Conservation (phyloP, 768 basidiomycete genomes). For the Leccinum pellstonianum region DNA sequence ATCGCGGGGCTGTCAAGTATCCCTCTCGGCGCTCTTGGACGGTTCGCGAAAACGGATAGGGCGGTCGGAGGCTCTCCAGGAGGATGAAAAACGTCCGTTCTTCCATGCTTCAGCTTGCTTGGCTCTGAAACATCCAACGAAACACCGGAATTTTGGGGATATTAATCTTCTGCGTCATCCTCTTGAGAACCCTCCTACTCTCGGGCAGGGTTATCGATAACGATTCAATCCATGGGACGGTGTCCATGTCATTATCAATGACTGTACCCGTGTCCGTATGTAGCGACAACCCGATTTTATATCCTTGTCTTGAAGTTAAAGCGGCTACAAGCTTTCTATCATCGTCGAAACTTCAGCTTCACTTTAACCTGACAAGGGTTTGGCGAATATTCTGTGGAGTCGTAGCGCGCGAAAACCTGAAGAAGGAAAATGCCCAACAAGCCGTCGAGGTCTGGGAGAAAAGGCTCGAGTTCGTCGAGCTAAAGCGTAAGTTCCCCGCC, state of each 20-base stretch:
- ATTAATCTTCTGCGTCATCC: background rate
- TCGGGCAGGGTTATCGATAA: background rate
- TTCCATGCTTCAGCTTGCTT: background rate
- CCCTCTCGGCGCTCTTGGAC: background rate
- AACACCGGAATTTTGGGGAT: background rate
- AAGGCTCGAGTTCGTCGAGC: conserved; percentile 68
- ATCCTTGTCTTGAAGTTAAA: background rate
- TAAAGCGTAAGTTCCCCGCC: conserved; percentile 72
- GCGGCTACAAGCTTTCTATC: background rate
- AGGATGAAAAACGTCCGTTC: background rate
- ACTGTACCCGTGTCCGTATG: background rate
- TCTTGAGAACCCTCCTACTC: background rate
- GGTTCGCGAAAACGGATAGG: background rate
- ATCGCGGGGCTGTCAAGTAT: background rate
- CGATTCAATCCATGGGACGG: background rate
- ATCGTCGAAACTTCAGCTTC: background rate
- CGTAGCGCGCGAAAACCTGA: conserved; percentile 69
- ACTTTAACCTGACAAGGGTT: background rate
- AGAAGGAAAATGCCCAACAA: conserved; percentile 59
- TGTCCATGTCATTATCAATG: background rate
- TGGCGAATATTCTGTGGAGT: background rate
- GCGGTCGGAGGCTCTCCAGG: background rate
- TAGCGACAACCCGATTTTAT: background rate
- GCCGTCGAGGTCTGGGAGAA: conserved; percentile 75
- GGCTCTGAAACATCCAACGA: background rate